A percentile compares a stretch with the other conserved stretches of the same genome.
Conservation (phyloP, 2,329 filamentous ascomycete species). For the Ophiostoma pallidulum region DNA sequence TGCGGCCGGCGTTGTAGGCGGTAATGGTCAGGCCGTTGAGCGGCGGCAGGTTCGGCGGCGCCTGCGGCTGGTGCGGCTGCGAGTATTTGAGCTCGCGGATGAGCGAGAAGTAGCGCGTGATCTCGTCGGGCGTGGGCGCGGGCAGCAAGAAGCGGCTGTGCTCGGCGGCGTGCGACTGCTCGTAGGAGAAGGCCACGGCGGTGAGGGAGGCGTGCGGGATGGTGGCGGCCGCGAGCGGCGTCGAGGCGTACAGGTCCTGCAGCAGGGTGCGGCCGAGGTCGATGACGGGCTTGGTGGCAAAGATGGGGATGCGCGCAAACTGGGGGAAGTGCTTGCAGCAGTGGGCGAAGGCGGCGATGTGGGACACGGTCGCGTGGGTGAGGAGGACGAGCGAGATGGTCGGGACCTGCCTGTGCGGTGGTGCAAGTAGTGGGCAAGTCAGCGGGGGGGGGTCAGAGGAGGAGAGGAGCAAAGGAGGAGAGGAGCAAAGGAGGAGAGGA, state of each 20-base stretch:
- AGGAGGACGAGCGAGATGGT: slow-evolving; percentile 89
- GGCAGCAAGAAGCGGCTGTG: slow-evolving; percentile 48
- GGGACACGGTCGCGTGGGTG: slow-evolving; percentile 84
- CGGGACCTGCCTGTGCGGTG: slow-evolving; percentile 75
- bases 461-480: no score
- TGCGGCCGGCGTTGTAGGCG: slow-evolving; percentile 93
- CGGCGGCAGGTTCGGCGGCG: slow-evolving; percentile 79
- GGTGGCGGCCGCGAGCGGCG: slow-evolving; percentile 76
- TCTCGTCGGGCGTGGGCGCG: slow-evolving; percentile 77
- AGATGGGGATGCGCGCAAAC: slow-evolving; percentile 86
- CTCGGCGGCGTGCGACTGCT: slow-evolving; percentile 39
- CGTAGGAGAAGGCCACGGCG: slow-evolving; percentile 48
- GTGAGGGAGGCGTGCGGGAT: slow-evolving; percentile 66
- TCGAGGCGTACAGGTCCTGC: slow-evolving; percentile 86
- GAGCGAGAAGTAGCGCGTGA: slow-evolving; percentile 80
- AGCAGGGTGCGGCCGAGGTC: slow-evolving; percentile 83
- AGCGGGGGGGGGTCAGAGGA: no score
- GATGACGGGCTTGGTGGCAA: slow-evolving; percentile 88
- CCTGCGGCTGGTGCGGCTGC: slow-evolving; percentile 82
- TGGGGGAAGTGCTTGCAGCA: slow-evolving; percentile 94
- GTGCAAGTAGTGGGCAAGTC: no score
- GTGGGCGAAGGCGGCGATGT: slow-evolving; percentile 88
- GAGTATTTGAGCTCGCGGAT: slow-evolving; percentile 95
- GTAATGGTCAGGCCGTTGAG: slow-evolving; percentile 89
- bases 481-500: slow-evolving; percentile 10